phyloP scores from a whole-genome alignment of 768 basidiomycete genomes.

The Solioccasus polychromus region DNA sequence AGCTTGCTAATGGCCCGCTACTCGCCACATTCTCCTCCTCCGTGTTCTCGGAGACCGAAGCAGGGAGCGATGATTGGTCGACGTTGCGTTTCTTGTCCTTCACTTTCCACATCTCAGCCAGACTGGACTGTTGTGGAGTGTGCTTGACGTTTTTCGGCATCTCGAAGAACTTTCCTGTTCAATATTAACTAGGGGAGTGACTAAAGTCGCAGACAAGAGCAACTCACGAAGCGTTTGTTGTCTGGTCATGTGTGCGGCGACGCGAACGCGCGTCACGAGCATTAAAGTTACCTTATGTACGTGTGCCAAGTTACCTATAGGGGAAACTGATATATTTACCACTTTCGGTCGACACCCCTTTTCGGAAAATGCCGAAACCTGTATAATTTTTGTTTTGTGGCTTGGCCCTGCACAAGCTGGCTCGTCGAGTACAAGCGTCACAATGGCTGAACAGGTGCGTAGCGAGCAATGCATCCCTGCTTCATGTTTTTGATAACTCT shows the following conservation, averaged over 20 bases:
- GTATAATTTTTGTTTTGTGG: slow-evolving; percentile 41
- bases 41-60: slow-evolving; percentile 24
- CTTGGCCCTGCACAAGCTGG: slow-evolving; percentile 25
- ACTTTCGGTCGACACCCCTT: too few relatives aligned
- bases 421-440: slow-evolving; percentile 18
- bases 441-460: slow-evolving; percentile 64
- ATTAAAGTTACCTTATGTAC: slow-evolving; percentile 7
- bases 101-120: slow-evolving; percentile 70
- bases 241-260: slow-evolving; percentile 49
- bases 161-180: slow-evolving; percentile 66
- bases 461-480: not conserved
- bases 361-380: slow-evolving; percentile 37
- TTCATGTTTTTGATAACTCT: not conserved
- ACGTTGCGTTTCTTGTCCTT: slow-evolving; percentile 40
- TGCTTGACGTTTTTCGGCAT: slow-evolving; percentile 69
- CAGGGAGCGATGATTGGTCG: slow-evolving; percentile 18
- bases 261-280: slow-evolving; percentile 23
- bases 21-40: slow-evolving; percentile 22
- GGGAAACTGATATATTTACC: too few relatives aligned
- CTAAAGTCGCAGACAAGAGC: not conserved
- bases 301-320: slow-evolving; percentile 1
- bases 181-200: not conserved
- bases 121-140: slow-evolving; percentile 73
- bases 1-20: not conserved
- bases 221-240: slow-evolving; percentile 69